Evolutionary conservation across 176 grass and related monocot species (phyloP).

Genomic region (Raddia guianensis): DNA sequence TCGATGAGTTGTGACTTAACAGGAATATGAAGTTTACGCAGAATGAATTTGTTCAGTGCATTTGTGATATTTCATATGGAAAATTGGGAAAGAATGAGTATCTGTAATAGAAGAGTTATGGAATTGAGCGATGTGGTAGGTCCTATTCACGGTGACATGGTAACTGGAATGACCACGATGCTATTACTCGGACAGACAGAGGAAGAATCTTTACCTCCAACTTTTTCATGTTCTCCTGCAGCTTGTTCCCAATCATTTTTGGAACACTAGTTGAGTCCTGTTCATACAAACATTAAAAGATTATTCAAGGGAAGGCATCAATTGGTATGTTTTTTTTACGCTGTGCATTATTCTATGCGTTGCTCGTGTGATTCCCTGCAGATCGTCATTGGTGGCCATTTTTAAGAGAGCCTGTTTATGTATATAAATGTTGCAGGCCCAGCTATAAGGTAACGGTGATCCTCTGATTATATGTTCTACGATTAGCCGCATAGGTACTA

Average conservation of each 20-base stretch:
- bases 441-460: not conserved
- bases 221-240: conserved; percentile 84
- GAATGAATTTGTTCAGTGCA: not conserved
- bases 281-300: conserved; percentile 30
- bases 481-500: not conserved
- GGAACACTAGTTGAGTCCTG: conserved; percentile 75
- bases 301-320: conserved; percentile 1
- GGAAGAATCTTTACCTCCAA: conserved; percentile 69
- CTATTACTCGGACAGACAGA: not conserved
- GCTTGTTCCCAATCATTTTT: conserved; percentile 77
- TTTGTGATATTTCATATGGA: conserved; percentile 28
- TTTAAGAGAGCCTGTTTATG: not conserved
- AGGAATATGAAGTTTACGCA: not conserved
- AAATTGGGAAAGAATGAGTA: not conserved
- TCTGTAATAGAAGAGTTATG: not conserved
- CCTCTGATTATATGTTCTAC: not conserved
- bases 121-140: not conserved
- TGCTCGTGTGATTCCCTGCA: not conserved
- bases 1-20: not conserved
- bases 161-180: not conserved
- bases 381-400: not conserved
- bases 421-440: not conserved
- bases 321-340: not conserved
- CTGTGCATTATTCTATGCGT: not conserved
- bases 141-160: conserved; percentile 4